Evolutionary conservation across 768 basidiomycete genomes (phyloP), one percentile per base, ranked within the genome.

Genomic region (Gyrodon lividus): DNA sequence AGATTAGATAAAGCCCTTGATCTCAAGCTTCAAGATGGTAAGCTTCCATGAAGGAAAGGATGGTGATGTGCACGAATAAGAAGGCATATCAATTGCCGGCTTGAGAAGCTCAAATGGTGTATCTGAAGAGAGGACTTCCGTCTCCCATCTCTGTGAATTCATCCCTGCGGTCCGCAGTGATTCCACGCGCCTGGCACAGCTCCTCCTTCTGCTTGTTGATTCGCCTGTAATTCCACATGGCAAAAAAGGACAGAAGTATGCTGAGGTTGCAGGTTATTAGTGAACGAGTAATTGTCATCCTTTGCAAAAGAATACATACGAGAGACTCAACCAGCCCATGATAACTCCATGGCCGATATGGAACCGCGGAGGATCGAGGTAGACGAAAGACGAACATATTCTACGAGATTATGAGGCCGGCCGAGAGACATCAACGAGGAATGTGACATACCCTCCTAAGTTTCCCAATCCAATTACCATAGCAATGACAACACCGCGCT

Each of bases 391-490:
- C 4, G 75, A 71, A 50, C 71, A 73, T 31, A 75, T 68, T 31
- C 74, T 76, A 38, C 30, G 2, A 2, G 19, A 24, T 16, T 3
- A 23, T 66, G 6, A 63, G 52, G 30, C 17, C 13, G 2, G n/a
- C 9, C 33, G 31, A 24, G 16, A n/a, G 34, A 17, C 4, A 40
- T 6, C 26, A 19, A 26, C 45, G 19, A 5, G 10, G 28, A 70
- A 71, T 19, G n/a, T 24, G 2, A 41, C 67, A 50, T 46, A 75
- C 59, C 80, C 81, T 53, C 81, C 81, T 9, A 83, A 65, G 52
- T 84, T 84, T 19, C 78, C 81, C 9, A 78, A 34, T 23, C 79
- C 79, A 46, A 79, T 75, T 16, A 83, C 74, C 70, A 80, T 73
- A 5, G 78, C 83, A 31, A 83, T 54, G 12, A 73, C 72, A 12